These are phyloP conservation scores for Fusarium nurragi DNA, from an alignment of 2,329 filamentous ascomycete species.

Conservation along the genomic window DNA sequence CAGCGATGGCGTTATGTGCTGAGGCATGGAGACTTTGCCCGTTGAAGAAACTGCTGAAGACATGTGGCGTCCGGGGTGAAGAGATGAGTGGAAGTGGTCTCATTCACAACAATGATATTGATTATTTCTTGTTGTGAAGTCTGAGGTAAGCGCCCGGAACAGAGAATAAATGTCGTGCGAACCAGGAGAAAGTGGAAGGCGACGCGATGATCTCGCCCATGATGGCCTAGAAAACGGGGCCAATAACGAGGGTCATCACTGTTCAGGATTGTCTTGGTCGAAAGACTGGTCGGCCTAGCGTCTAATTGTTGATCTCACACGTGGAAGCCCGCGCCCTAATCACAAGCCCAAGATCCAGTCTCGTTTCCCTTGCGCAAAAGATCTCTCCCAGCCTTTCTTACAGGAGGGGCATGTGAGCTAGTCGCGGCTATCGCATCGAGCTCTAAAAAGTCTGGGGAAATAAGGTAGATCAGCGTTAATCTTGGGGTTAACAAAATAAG, in stretches of 20 bases:
- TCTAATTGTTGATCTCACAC: constrained; percentile 8
- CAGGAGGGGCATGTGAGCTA: neutral
- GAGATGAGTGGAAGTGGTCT: constrained; percentile 1
- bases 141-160: constrained; percentile 10
- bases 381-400: neutral
- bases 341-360: constrained; percentile 37
- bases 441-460: constrained; percentile 28
- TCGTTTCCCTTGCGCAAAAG: constrained; percentile 5
- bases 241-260: constrained; percentile 2
- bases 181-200: no score
- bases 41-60: constrained; percentile 17
- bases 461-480: neutral
- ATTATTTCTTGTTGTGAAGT: neutral
- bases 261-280: neutral
- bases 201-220: constrained; percentile 4
- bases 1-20: constrained; percentile 3
- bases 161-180: neutral
- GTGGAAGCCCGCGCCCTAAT: constrained; percentile 29
- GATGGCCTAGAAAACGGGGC: neutral
- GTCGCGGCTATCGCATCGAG: neutral
- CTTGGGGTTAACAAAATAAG: neutral
- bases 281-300: neutral
- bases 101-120: neutral
- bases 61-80: constrained; percentile 23
- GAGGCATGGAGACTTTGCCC: constrained; percentile 17